Base-by-base conservation (phyloP, 2,329 filamentous ascomycete species). In the Delphinella strobiligena region DNA sequence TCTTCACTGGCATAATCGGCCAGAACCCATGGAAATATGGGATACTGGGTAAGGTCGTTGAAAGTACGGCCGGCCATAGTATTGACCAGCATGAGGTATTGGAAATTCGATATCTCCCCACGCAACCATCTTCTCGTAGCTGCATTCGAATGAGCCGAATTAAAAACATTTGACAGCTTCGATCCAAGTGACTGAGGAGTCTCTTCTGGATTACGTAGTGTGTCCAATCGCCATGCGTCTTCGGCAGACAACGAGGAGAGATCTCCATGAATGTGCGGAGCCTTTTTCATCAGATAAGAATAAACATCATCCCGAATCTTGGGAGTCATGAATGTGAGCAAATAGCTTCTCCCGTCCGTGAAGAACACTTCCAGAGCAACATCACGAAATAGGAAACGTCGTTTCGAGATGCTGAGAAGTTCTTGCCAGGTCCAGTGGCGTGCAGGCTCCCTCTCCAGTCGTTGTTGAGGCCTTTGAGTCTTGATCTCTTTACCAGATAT, bases 361-460 rank as follows among this genome's bases (percentile, higher is more conserved):
- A 98, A 98, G 64, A 98, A 98, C 2, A 95, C 75, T 55, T 98
- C 91, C n/a, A 96, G 78, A 0, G 86, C 87, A 10, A 98, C 91
- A 54, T 98, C 89, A 18, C 91, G 80, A 61, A 96, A 94, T 3
- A 98, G 64, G 59, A 96, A 98, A 5, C 89, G 80, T 15, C 93
- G 78, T 60, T 98, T 98, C 0, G 89, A 96, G 27, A 96, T 82
- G 55, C 88, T 95, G 49, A 96, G 83, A 11, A 96, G 79, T 55
- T 96, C 89, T 3, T 78, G 75, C 89, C 89, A 98, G 48, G 80
- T 82, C 93, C 91, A 98, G 56, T 82, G 81, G 49, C 88, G 76
- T 2, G 82, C 87, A 45, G 89, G 83, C 52, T 93, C 84, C 17
- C 65, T 65, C 15, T 54, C 54, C 33, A 61, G 56, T 22, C 45